phyloP scores from a whole-genome alignment of 148 eudicot genomes.

The Euryodendron excelsum region DNA sequence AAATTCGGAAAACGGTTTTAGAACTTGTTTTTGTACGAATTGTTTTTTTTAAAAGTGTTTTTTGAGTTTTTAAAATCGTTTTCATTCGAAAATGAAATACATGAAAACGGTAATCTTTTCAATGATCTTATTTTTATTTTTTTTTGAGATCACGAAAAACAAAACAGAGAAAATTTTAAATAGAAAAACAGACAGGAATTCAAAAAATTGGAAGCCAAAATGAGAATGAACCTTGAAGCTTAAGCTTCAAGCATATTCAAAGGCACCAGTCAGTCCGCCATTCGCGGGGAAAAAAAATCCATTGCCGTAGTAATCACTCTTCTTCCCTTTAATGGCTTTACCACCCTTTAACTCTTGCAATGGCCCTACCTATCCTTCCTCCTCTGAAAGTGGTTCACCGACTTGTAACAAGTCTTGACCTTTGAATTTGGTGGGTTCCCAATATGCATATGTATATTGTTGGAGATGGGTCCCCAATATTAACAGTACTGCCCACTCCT shows the following conservation, averaged over 20 bases:
- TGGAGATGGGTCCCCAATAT: too few relatives aligned
- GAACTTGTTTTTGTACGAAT: too few relatives aligned
- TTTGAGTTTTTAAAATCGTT: too few relatives aligned
- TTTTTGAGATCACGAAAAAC: too few relatives aligned
- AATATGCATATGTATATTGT: background rate
- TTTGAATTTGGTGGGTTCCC: conserved; percentile 1
- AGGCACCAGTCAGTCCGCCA: conserved; percentile 11
- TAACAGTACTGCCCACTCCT: background rate
- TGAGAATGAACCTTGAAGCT: conserved; percentile 6
- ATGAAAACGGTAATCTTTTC: too few relatives aligned
- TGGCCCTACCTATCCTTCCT: background rate
- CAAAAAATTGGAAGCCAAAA: background rate
- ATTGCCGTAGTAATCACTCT: background rate
- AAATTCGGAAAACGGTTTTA: too few relatives aligned
- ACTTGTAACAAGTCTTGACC: background rate
- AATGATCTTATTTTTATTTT: too few relatives aligned
- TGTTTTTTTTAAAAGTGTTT: too few relatives aligned
- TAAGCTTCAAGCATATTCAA: conserved; percentile 8
- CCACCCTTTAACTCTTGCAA: background rate
- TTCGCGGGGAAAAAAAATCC: conserved; percentile 14
- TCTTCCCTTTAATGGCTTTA: too few relatives aligned
- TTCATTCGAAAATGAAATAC: too few relatives aligned
- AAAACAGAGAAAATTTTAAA: too few relatives aligned
- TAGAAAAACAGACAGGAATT: background rate
- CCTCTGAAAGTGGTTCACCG: conserved; percentile 5